Evolutionary conservation across 2,329 filamentous ascomycete species (phyloP).

Genomic region (Colletotrichum nymphaeae): DNA sequence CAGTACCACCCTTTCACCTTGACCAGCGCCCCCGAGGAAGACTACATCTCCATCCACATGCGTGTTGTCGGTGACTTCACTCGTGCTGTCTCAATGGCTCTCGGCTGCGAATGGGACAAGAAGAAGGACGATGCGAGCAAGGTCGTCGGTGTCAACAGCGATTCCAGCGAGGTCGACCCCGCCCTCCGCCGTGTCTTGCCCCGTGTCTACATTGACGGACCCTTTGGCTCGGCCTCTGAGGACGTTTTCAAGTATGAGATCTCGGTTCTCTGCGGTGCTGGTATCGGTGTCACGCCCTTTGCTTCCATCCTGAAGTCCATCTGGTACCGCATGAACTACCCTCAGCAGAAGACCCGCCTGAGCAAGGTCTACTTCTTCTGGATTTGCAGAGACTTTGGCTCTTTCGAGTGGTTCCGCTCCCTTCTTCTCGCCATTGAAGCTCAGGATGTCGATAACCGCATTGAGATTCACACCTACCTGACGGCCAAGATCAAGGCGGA

Average conservation of each 20-base stretch:
- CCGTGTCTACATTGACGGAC: conserved; percentile 84
- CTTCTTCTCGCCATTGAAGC: conserved; percentile 86
- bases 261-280: conserved; percentile 81
- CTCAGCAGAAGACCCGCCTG: conserved; percentile 80
- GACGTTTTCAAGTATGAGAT: conserved; percentile 92
- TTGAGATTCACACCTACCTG: conserved; percentile 91
- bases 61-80: conserved; percentile 88
- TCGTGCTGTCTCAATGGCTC: conserved; percentile 72
- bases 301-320: conserved; percentile 90
- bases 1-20: conserved; percentile 91
- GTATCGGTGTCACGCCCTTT: conserved; percentile 89
- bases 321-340: conserved; percentile 94
- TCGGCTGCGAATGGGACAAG: conserved; percentile 80
- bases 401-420: conserved; percentile 91
- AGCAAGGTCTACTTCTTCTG: conserved; percentile 94
- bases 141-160: conserved; percentile 75
- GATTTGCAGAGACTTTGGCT: conserved; percentile 89
- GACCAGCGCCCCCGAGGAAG: conserved; percentile 88
- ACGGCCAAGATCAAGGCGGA: conserved; percentile 89
- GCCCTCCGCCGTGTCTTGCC: conserved; percentile 80
- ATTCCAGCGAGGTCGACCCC: conserved; percentile 72
- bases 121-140: conserved; percentile 69
- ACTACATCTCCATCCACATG: conserved; percentile 90
- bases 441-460: conserved; percentile 84
- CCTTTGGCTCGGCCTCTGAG: conserved; percentile 87